phyloP scores from a whole-genome alignment of 495 filamentous ascomycete genomes.

The Pyrenula massariospora region DNA sequence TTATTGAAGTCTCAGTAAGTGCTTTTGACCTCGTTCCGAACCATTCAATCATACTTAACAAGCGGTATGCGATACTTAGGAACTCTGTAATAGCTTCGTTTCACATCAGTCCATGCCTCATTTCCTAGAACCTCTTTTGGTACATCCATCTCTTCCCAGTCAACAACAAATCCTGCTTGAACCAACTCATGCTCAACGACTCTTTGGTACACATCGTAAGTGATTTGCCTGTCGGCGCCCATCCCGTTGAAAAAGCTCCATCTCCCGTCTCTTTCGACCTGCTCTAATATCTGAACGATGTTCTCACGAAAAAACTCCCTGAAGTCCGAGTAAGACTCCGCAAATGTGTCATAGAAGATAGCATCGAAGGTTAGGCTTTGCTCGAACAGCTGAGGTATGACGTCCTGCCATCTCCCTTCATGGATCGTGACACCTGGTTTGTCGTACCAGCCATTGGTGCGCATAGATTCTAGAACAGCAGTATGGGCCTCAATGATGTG shows the following conservation, averaged over 20 bases:
- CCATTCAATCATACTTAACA: conserved; percentile 42
- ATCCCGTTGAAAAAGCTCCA: conserved; percentile 96
- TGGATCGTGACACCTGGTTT: conserved; percentile 54
- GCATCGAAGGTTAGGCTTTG: conserved; percentile 68
- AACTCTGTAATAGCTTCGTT: conserved; percentile 77
- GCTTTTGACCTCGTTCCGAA: no score
- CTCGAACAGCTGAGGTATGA: conserved; percentile 59
- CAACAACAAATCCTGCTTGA: conserved; percentile 81
- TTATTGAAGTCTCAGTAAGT: no score
- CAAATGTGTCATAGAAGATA: conserved; percentile 97
- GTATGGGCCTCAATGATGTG: conserved; percentile 94
- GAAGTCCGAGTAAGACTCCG: conserved; percentile 79
- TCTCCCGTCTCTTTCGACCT: conserved; percentile 39
- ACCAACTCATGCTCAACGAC: conserved; percentile 86
- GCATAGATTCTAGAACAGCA: conserved; percentile 62
- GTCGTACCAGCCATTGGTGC: conserved; percentile 46
- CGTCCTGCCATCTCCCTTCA: conserved; percentile 75
- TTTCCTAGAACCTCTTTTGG: conserved; percentile 30
- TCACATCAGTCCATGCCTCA: conserved; percentile 76
- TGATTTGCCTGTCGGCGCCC: conserved; percentile 81
- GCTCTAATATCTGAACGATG: conserved; percentile 65
- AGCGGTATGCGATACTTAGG: conserved; percentile 60
- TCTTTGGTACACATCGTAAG: conserved; percentile 91
- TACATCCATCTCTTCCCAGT: conserved; percentile 72
- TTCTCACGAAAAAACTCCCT: conserved; percentile 81